Evolutionary conservation across 257 asterid genomes (phyloP).

Genomic region (Ocimum tenuiflorum): DNA sequence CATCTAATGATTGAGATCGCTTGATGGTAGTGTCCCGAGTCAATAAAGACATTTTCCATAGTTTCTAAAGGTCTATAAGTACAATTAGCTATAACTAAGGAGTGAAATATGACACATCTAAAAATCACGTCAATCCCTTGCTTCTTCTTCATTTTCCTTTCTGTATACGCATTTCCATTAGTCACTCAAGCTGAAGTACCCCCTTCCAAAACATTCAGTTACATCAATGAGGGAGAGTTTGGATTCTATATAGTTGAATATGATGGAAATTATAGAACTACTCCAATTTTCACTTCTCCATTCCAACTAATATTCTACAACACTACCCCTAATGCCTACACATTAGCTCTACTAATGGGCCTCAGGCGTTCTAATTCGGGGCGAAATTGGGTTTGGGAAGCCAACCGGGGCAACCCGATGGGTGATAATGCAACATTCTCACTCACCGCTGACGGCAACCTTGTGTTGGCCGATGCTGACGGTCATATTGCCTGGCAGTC

Average conservation of each 20-base stretch:
- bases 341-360: slow-evolving; percentile 25
- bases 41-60: no score
- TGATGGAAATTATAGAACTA: slow-evolving; percentile 17
- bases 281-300: background rate
- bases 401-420: slow-evolving; percentile 32
- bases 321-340: slow-evolving; percentile 30
- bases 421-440: slow-evolving; percentile 33
- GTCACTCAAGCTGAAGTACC: slow-evolving; percentile 21
- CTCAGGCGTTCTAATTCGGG: background rate
- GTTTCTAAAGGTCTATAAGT: no score
- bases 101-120: no score
- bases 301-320: slow-evolving; percentile 33
- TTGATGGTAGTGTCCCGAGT: no score
- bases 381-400: slow-evolving; percentile 36
- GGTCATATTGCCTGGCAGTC: slow-evolving; percentile 32
- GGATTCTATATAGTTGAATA: slow-evolving; percentile 26
- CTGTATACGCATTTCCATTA: background rate
- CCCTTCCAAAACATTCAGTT: slow-evolving; percentile 24
- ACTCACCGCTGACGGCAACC: slow-evolving; percentile 18
- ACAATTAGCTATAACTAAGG: no score
- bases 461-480: slow-evolving; percentile 28
- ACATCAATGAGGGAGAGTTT: slow-evolving; percentile 22
- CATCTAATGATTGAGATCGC: no score
- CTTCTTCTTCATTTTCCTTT: background rate
- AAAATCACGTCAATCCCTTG: no score